Evolutionary conservation across 1,284 basidiomycete genomes (phyloP).

Genomic region (Lentinula novae-zelandiae): DNA sequence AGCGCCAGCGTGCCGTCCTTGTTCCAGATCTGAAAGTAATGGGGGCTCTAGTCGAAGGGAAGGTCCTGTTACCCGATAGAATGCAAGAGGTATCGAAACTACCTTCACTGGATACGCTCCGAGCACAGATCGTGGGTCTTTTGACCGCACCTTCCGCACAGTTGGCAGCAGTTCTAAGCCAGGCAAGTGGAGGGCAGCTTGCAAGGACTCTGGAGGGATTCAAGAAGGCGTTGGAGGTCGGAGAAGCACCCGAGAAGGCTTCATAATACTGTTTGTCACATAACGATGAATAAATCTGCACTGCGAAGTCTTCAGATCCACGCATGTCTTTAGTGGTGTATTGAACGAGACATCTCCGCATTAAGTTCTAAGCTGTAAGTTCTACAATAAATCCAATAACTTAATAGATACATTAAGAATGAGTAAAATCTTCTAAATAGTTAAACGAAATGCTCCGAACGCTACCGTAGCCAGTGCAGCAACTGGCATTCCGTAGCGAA

Average conservation of each 20-base stretch:
- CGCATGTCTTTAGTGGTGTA: not conserved
- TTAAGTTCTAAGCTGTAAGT: not conserved
- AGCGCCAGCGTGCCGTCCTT: constrained; percentile 47
- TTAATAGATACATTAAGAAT: not conserved
- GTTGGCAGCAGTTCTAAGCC: constrained; percentile 62
- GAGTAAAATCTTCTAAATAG: not conserved
- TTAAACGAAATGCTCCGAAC: not conserved
- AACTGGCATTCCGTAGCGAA: constrained; percentile 2
- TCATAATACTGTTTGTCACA: not conserved
- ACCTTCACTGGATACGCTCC: constrained; percentile 66
- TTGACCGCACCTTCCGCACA: constrained; percentile 69
- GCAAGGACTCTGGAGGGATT: constrained; percentile 76
- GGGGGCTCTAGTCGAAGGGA: constrained; percentile 73
- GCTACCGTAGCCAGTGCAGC: not conserved
- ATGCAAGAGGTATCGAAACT: constrained; percentile 62
- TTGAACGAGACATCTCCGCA: not conserved
- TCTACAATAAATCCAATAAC: not conserved
- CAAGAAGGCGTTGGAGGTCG: constrained; percentile 68
- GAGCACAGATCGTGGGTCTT: constrained; percentile 74
- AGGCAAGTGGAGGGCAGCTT: constrained; percentile 71
- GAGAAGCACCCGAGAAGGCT: constrained; percentile 2
- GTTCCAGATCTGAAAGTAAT: constrained; percentile 66
- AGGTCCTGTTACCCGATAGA: constrained; percentile 55
- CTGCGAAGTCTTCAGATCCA: not conserved
- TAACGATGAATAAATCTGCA: not conserved